Base-by-base conservation (phyloP, 305 asterid genomes). In the Rubia occidens region DNA sequence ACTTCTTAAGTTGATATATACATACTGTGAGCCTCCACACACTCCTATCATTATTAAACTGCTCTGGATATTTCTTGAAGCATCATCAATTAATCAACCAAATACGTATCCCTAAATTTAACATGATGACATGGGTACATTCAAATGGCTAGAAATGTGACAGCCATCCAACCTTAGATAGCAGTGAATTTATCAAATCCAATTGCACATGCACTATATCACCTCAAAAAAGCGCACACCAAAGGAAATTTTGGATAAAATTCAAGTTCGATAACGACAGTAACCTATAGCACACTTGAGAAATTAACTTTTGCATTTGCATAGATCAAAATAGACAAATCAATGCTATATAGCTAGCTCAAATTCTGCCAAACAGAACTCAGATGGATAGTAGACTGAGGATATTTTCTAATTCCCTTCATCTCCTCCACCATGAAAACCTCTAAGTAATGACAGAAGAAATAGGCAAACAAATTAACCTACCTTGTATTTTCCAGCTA, bases 401-500 rank as follows among this genome's bases (percentile, higher is more conserved):
- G 18, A 17, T 26, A 44, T 17, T n/a, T 14, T 72, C 26, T 20
- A 21, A 39, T 17, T 29, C n/a, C 13, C 51, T 37, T 72, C 67
- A 66, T 58, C 35, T n/a, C 32, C 68, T 64, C 21, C 4, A 1
- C 20, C 35, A 29, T 17, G 49, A 17, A 64, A 47, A 37, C 20
- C 51, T 44, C 32, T 55, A 0, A 39, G 26, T 14, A 72, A 73
- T 62, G 55, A 60, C 54, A 73, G 49, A 18, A 64, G 40, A 29
- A 59, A 68, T 70, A 10, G 54, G 76, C 29, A 70, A 66, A 47
- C 69, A 29, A 53, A n/a, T 55, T 51, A 35, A 53, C 45, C 39
- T 71, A 89, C 99, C 96, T 87, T 87, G 82, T 91, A 91, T 78
- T 85, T 91, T 78, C 81, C 86, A 77, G 96, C 88, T 81, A 83